phyloP scores from a whole-genome alignment of 345 rosid genomes.

The Pelargonium nanum region DNA sequence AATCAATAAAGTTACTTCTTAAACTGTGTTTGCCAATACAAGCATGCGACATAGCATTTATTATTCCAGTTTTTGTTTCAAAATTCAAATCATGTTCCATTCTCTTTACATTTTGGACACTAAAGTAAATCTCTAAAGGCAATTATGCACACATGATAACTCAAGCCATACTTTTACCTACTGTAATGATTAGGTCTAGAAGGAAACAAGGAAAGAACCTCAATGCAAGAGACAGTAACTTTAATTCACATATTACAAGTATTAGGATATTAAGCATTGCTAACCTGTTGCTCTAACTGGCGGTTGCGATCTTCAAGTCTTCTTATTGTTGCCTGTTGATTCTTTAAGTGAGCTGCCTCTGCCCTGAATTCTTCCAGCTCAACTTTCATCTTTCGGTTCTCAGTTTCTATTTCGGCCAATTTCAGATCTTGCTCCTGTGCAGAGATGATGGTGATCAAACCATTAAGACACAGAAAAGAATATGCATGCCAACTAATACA shows the following conservation, averaged over 20 bases:
- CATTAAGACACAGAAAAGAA: not conserved
- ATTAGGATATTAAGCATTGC: constrained; percentile 10
- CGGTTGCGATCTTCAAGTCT: constrained; percentile 96
- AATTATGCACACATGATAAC: too few species aligned
- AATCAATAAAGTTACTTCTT: too few species aligned
- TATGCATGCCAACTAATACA: not conserved
- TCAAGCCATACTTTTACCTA: too few species aligned
- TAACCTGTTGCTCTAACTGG: constrained; percentile 94
- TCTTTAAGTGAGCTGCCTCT: constrained; percentile 92
- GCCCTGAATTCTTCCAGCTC: constrained; percentile 93
- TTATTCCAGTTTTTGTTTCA: too few species aligned
- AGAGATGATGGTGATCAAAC: constrained; percentile 8
- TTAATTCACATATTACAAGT: not conserved
- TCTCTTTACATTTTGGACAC: too few species aligned
- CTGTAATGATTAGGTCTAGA: too few species aligned
- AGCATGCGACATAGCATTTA: too few species aligned
- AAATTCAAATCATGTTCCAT: too few species aligned
- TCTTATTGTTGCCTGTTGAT: constrained; percentile 98
- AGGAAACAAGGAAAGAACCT: not conserved
- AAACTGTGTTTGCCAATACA: too few species aligned
- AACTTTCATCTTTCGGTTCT: constrained; percentile 91
- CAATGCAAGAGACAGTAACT: not conserved
- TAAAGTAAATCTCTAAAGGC: too few species aligned
- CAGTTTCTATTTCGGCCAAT: constrained; percentile 77
- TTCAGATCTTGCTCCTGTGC: constrained; percentile 91